Percentiles rank a stretch among this genome's conserved stretches.
Conservation (phyloP, 2,329 filamentous ascomycete genomes). For the Fusarium begoniae region DNA sequence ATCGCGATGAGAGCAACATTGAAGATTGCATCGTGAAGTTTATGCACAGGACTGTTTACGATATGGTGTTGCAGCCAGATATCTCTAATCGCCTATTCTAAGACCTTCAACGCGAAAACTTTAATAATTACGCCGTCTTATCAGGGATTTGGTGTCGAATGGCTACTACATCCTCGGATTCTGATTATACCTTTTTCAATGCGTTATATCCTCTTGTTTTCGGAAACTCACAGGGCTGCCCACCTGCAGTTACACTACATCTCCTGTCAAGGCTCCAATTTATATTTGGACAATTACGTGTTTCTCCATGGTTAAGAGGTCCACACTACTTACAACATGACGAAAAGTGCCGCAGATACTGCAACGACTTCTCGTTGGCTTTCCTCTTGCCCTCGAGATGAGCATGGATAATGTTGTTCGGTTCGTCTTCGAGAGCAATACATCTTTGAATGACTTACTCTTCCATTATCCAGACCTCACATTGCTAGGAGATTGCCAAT, state of each 20-base stretch:
- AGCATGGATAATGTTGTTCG: background rate
- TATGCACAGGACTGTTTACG: background rate
- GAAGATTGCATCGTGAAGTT: background rate
- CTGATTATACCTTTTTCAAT: rapidly evolving
- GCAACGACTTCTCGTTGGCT: background rate
- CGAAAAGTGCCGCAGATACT: background rate
- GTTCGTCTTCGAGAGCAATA: background rate
- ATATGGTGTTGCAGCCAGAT: background rate
- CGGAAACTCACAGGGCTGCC: too few relatives aligned
- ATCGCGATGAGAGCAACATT: rapidly evolving
- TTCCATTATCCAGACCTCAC: background rate
- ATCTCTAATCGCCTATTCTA: background rate
- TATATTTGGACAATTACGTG: background rate
- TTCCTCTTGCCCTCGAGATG: background rate
- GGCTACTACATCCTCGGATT: too few relatives aligned
- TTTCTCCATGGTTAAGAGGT: background rate
- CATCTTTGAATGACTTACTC: background rate
- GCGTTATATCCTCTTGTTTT: background rate
- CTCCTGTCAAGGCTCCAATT: background rate
- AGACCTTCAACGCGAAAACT: background rate
- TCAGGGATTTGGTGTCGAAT: background rate
- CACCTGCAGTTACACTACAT: background rate
- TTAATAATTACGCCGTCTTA: background rate
- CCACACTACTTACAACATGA: background rate
- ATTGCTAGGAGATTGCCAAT: rapidly evolving